phyloP scores from a whole-genome alignment of 2,329 filamentous ascomycete genomes.

The Epichloe glyceriae region DNA sequence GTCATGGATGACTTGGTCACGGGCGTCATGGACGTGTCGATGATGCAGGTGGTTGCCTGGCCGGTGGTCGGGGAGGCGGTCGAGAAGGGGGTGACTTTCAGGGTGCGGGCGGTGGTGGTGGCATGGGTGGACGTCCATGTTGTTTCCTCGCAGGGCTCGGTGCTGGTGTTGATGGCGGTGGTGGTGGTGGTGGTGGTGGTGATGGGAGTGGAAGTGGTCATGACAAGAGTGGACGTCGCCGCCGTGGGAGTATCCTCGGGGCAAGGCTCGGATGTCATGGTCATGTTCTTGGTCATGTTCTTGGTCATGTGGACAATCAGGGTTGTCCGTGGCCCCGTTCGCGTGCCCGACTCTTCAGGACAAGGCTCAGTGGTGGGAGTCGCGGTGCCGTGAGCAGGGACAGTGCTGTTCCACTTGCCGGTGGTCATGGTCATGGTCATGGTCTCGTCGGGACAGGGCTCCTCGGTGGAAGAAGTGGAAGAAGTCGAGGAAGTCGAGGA shows the following conservation, averaged over 20 bases:
- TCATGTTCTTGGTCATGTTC: background rate
- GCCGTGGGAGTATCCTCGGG: background rate
- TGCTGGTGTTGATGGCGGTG: background rate
- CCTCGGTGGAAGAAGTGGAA: background rate
- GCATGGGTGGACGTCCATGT: background rate
- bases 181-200: background rate
- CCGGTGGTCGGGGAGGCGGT: background rate
- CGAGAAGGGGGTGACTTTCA: background rate
- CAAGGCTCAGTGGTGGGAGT: background rate
- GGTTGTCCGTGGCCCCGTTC: background rate
- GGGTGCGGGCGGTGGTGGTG: background rate
- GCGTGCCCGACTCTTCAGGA: background rate
- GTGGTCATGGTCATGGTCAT: background rate
- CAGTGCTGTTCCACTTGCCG: background rate
- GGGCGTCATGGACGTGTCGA: conserved; percentile 22
- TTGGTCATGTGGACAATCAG: background rate
- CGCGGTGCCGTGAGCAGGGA: background rate
- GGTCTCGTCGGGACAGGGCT: background rate
- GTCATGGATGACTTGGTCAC: conserved; percentile 15
- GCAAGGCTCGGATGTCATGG: conserved; percentile 1
- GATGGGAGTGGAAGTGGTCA: background rate
- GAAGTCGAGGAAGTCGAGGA: too few species aligned
- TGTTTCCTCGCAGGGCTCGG: conserved; percentile 2
- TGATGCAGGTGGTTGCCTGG: conserved; percentile 11
- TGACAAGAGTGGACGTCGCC: background rate